These are phyloP conservation scores for Mesotaenium endlicherianum DNA, from an alignment of 139 green algal genomes.

Conservation along the genomic window DNA sequence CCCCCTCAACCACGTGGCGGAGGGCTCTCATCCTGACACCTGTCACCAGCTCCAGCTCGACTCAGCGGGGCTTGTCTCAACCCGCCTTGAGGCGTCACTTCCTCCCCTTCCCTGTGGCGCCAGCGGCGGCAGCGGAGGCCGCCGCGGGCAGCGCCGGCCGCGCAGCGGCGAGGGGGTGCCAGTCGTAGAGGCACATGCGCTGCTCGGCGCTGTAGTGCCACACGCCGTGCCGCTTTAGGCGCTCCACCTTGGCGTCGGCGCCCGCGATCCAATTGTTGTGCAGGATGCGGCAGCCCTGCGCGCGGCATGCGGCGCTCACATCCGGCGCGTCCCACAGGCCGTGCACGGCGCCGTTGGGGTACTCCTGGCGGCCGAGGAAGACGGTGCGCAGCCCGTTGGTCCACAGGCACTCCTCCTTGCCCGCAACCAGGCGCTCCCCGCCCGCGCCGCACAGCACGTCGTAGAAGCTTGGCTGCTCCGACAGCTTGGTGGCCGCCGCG, in stretches of 20 bases:
- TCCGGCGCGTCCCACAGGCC: slow-evolving; percentile 1
- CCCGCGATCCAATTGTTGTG: slow-evolving; percentile 28
- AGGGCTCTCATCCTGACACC: too few relatives aligned
- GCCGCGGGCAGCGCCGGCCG: too few relatives aligned
- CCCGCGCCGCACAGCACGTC: not conserved
- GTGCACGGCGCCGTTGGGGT: slow-evolving; percentile 25
- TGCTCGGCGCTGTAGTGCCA: slow-evolving; percentile 10
- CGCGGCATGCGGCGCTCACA: not conserved
- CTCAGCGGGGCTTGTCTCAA: too few relatives aligned
- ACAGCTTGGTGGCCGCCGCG: slow-evolving; percentile 10
- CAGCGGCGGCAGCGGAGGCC: too few relatives aligned
- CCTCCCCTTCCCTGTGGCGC: too few relatives aligned
- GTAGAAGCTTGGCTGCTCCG: slow-evolving; percentile 19
- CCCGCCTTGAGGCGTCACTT: too few relatives aligned
- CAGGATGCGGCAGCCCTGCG: not conserved
- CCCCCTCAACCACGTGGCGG: too few relatives aligned
- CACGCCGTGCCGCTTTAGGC: not conserved
- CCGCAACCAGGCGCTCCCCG: not conserved
- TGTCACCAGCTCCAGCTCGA: too few relatives aligned
- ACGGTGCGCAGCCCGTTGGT: not conserved
- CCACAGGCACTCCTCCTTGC: not conserved
- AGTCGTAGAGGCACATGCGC: not conserved
- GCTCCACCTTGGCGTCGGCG: slow-evolving; percentile 12
- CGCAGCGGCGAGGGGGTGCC: not conserved
- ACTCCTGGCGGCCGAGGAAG: not conserved